phyloP scores from a whole-genome alignment of 2,329 filamentous ascomycete genomes.

The Aspergillus fischeri region DNA sequence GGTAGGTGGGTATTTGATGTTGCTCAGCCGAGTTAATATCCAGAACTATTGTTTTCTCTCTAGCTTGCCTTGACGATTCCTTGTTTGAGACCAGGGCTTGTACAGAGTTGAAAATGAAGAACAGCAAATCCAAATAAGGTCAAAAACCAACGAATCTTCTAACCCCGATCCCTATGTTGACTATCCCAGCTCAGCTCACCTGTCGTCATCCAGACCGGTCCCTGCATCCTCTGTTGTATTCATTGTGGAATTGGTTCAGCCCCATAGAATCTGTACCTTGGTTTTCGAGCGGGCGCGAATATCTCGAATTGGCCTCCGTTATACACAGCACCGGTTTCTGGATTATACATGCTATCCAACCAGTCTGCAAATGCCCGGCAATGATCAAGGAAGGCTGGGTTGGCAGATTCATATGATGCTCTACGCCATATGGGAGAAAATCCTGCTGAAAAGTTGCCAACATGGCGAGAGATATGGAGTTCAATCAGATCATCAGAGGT shows the following conservation, averaged over 20 bases:
- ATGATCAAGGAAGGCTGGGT: not conserved
- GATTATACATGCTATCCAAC: not conserved
- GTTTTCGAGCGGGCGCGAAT: not conserved
- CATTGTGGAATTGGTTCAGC: not conserved
- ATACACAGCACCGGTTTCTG: not conserved
- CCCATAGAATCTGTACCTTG: not conserved
- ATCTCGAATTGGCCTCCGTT: not conserved
- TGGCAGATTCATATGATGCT: not conserved
- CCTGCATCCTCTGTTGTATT: not conserved
- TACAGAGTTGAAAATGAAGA: not conserved
- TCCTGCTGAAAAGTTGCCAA: not conserved
- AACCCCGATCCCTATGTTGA: too few relatives aligned
- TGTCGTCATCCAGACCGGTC: not conserved
- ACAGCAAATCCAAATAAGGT: slow-evolving; percentile 2
- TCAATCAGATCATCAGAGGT: not conserved
- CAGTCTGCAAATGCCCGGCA: not conserved
- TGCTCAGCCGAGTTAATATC: too few relatives aligned
- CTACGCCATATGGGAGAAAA: too few relatives aligned
- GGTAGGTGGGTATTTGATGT: too few relatives aligned
- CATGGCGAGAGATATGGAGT: not conserved
- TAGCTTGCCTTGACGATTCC: too few relatives aligned
- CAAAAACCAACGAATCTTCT: not conserved
- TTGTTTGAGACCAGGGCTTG: too few relatives aligned
- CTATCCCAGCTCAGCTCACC: too few relatives aligned
- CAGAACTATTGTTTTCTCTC: too few relatives aligned